Conservation (phyloP, 2,329 filamentous ascomycete genomes). For the Fusarium oxysporum region DNA sequence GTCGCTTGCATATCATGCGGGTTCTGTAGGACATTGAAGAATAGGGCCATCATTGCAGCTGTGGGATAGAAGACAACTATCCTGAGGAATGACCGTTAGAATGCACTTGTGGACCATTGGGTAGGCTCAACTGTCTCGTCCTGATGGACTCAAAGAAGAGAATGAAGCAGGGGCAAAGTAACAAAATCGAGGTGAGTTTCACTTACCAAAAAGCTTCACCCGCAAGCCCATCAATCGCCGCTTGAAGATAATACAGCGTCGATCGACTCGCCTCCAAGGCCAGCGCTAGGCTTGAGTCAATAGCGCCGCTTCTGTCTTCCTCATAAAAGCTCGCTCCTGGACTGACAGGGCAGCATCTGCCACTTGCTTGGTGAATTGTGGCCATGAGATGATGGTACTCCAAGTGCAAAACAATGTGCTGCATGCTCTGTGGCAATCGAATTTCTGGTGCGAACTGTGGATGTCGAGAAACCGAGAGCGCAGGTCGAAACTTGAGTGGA, state of each 20-base stretch:
- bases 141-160: not conserved
- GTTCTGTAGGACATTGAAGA: slow-evolving; percentile 64
- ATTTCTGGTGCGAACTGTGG: slow-evolving; percentile 42
- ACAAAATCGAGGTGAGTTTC: not conserved
- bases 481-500: slow-evolving; percentile 57
- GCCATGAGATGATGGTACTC: slow-evolving; percentile 67
- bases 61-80: slow-evolving; percentile 66
- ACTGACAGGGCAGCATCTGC: slow-evolving; percentile 54
- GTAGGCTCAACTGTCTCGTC: not conserved
- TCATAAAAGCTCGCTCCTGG: slow-evolving; percentile 21
- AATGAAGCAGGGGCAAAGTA: not conserved
- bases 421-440: slow-evolving; percentile 54
- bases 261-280: slow-evolving; percentile 67
- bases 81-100: slow-evolving; percentile 49
- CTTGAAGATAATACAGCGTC: slow-evolving; percentile 60
- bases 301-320: slow-evolving; percentile 54
- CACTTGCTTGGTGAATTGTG: slow-evolving; percentile 66
- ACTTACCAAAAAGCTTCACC: slow-evolving; percentile 62
- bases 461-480: slow-evolving; percentile 53
- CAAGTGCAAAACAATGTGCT: slow-evolving; percentile 60
- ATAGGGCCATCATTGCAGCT: slow-evolving; percentile 63
- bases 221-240: slow-evolving; percentile 55
- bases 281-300: slow-evolving; percentile 64
- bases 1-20: slow-evolving; percentile 57
- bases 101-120: not conserved